Conservation (phyloP, 2,329 filamentous ascomycete species). For the Cytospora piceicola region DNA sequence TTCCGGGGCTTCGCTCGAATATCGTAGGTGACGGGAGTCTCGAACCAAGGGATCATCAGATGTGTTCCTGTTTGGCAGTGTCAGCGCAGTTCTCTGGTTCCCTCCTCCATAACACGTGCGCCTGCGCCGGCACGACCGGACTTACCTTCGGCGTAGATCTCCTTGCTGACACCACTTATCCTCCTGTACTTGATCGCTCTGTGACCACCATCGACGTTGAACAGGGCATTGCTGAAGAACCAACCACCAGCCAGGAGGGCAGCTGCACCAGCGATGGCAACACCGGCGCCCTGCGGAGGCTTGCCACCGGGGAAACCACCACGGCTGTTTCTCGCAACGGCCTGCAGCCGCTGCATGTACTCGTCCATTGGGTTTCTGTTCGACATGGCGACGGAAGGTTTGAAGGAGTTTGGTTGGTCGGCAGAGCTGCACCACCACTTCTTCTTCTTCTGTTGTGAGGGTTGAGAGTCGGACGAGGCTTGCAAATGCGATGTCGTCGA, state of each 20-base stretch:
- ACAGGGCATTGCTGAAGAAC: conserved; percentile 64
- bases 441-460: neutral
- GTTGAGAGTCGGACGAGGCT: conserved; percentile 7
- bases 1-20: conserved; percentile 97
- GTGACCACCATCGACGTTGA: conserved; percentile 96
- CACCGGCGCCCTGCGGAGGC: conserved; percentile 47
- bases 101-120: neutral
- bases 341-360: conserved; percentile 55
- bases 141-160: conserved; percentile 93
- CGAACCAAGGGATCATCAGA: conserved; percentile 93
- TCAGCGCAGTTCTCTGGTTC: neutral
- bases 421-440: conserved; percentile 9
- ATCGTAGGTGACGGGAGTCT: conserved; percentile 95
- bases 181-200: conserved; percentile 98
- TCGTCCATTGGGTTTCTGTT: conserved; percentile 51
- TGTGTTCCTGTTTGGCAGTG: conserved; percentile 71
- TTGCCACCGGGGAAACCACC: conserved; percentile 48
- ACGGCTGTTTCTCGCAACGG: conserved; percentile 50
- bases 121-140: conserved; percentile 20
- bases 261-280: conserved; percentile 46
- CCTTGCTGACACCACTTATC: conserved; percentile 88
- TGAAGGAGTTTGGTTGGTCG: neutral
- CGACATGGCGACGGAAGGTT: conserved; percentile 38
- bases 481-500: conserved; percentile 16
- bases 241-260: conserved; percentile 54